These are phyloP conservation scores for Mercurialis annua DNA, from an alignment of 345 rosid genomes.

Conservation along the genomic window DNA sequence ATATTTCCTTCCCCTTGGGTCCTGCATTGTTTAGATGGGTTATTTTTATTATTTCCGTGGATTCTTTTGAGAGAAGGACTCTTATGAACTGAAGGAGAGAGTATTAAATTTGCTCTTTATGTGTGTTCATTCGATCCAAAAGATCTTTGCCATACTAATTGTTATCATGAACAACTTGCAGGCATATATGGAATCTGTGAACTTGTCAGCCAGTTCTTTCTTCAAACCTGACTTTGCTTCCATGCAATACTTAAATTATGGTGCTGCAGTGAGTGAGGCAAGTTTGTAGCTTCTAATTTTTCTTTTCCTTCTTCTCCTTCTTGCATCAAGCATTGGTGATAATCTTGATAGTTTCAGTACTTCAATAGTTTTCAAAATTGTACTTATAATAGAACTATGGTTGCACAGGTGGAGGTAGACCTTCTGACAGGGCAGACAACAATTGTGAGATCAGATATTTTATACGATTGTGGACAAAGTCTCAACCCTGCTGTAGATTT, in stretches of 20 bases:
- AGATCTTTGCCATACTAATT: background rate
- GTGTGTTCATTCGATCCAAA: background rate
- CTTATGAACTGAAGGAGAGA: background rate
- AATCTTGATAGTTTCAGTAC: background rate
- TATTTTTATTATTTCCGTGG: background rate
- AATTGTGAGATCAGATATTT: constrained; percentile 67
- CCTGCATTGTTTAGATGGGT: background rate
- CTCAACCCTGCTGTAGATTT: too few species aligned
- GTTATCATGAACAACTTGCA: constrained; percentile 26
- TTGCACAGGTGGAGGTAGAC: constrained; percentile 76
- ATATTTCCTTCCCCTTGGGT: background rate
- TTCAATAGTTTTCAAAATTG: too few species aligned
- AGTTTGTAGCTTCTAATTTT: constrained; percentile 35
- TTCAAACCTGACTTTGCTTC: constrained; percentile 53
- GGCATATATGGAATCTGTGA: constrained; percentile 60
- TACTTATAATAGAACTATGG: background rate
- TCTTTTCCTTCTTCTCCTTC: background rate
- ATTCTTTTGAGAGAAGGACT: background rate
- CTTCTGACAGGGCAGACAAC: constrained; percentile 72
- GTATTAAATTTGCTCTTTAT: background rate
- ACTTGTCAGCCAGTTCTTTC: constrained; percentile 53
- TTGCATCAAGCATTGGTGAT: background rate
- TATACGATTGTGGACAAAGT: constrained; percentile 88
- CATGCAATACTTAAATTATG: constrained; percentile 71
- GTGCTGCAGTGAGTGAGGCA: constrained; percentile 95